These are phyloP conservation scores for Carpediemonas membranifera DNA, from an alignment of 78 protist species.

Conservation along the genomic window DNA sequence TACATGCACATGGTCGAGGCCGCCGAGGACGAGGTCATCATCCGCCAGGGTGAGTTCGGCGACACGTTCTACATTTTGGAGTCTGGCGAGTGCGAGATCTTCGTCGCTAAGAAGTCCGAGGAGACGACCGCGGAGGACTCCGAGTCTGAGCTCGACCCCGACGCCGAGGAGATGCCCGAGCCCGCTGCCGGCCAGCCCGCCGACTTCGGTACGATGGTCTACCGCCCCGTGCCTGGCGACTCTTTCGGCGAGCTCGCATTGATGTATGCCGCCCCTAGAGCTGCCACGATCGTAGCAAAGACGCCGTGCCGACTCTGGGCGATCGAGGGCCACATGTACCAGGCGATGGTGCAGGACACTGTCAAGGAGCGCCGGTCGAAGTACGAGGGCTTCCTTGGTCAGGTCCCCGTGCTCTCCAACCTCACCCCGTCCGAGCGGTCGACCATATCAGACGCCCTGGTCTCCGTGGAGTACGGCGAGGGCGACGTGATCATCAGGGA, in stretches of 20 bases:
- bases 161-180: neutral
- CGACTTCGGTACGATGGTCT: too few relatives aligned
- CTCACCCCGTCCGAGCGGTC: slow-evolving; percentile 7
- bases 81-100: neutral
- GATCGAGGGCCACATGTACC: slow-evolving; percentile 57
- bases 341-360: slow-evolving; percentile 56
- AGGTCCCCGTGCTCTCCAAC: slow-evolving; percentile 39
- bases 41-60: slow-evolving; percentile 62
- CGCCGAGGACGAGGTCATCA: slow-evolving; percentile 7
- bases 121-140: neutral
- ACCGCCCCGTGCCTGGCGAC: too few relatives aligned
- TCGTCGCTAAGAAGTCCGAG: neutral
- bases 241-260: slow-evolving; percentile 61
- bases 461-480: neutral
- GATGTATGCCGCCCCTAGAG: slow-evolving; percentile 52
- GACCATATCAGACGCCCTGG: slow-evolving; percentile 28
- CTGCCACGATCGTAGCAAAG: slow-evolving; percentile 36
- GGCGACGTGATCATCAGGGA: slow-evolving; percentile 10
- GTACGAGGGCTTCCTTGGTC: slow-evolving; percentile 64
- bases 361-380: slow-evolving; percentile 54
- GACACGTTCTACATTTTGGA: slow-evolving; percentile 69
- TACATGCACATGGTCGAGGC: too few relatives aligned
- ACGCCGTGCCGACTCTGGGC: slow-evolving; percentile 40
- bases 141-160: neutral
- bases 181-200: too few relatives aligned